Percentiles rank a stretch among this genome's conserved stretches.
phyloP scores from a whole-genome alignment of 2,329 filamentous ascomycete genomes.

The Paecilomyces sp. region DNA sequence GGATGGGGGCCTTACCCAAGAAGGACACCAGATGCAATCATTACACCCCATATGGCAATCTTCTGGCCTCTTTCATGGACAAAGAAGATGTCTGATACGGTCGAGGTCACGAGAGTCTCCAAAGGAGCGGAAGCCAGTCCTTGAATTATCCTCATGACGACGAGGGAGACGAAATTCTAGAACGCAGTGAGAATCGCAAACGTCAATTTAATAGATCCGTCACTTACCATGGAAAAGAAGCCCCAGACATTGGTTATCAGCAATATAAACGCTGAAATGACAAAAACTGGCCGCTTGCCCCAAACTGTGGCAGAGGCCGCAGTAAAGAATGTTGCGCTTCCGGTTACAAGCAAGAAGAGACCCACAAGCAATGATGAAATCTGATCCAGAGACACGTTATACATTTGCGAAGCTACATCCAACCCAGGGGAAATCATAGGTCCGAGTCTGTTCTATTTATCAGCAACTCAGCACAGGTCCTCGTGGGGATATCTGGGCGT shows the following conservation, averaged over 20 bases:
- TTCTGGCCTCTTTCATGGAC: conserved; percentile 10
- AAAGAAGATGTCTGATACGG: conserved; percentile 12
- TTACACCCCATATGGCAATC: conserved; percentile 15
- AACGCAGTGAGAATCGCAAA: background rate
- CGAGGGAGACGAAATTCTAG: conserved; percentile 30
- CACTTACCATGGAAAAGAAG: conserved; percentile 24
- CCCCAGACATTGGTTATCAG: conserved; percentile 33
- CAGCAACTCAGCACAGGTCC: background rate
- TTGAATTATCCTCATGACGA: conserved; percentile 19
- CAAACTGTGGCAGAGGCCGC: conserved; percentile 30
- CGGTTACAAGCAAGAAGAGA: conserved; percentile 34
- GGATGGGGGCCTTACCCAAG: conserved; percentile 13
- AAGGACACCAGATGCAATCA: conserved; percentile 19
- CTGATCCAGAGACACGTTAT: conserved; percentile 30
- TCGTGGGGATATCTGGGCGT: conserved; percentile 3
- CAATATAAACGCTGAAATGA: conserved; percentile 29
- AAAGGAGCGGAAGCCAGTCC: conserved; percentile 8
- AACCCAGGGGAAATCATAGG: conserved; percentile 36
- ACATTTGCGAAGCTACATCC: conserved; percentile 24
- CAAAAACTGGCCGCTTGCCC: conserved; percentile 30
- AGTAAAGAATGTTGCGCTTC: conserved; percentile 35
- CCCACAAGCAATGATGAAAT: conserved; percentile 26
- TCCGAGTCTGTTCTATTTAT: conserved; percentile 21
- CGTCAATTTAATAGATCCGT: background rate
- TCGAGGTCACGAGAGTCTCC: conserved; percentile 11